A percentile compares a stretch with the other conserved stretches of the same genome.
Conservation (phyloP, 2,329 filamentous ascomycete species). For the Akanthomyces lecanii region DNA sequence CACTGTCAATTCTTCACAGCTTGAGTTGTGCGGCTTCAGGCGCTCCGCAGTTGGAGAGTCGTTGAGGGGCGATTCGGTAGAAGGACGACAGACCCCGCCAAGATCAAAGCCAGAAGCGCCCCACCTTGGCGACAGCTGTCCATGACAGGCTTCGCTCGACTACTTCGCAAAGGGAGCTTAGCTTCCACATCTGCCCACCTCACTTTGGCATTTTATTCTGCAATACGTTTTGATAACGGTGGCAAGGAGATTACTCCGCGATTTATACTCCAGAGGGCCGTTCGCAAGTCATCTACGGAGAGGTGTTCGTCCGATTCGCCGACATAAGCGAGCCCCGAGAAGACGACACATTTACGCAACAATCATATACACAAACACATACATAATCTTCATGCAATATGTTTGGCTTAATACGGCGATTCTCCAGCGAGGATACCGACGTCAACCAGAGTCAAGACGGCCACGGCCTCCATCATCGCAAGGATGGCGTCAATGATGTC, state of each 20-base stretch:
- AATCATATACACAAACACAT: not conserved
- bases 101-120: conserved; percentile 7
- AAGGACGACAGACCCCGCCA: not conserved
- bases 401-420: conserved; percentile 62
- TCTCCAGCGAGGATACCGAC: conserved; percentile 47
- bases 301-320: not conserved
- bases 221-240: not conserved
- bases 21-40: not conserved
- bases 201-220: not conserved
- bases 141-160: not conserved
- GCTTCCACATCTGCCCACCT: not conserved
- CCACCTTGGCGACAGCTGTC: conserved; percentile 10
- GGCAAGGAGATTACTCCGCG: not conserved
- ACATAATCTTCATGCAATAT: conserved; percentile 32
- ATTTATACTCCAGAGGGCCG: not conserved
- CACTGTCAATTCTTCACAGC: not conserved
- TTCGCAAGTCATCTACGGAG: not conserved
- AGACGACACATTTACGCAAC: conserved; percentile 11
- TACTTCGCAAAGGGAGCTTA: not conserved
- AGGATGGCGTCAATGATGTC: conserved; percentile 52
- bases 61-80: not conserved
- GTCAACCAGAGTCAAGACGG: conserved; percentile 28
- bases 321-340: not conserved
- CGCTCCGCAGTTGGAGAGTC: too few species aligned
- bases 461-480: conserved; percentile 20